These are phyloP conservation scores for Schoenoplectus triqueter DNA, from an alignment of 202 grass and related monocot genomes.

Conservation along the genomic window DNA sequence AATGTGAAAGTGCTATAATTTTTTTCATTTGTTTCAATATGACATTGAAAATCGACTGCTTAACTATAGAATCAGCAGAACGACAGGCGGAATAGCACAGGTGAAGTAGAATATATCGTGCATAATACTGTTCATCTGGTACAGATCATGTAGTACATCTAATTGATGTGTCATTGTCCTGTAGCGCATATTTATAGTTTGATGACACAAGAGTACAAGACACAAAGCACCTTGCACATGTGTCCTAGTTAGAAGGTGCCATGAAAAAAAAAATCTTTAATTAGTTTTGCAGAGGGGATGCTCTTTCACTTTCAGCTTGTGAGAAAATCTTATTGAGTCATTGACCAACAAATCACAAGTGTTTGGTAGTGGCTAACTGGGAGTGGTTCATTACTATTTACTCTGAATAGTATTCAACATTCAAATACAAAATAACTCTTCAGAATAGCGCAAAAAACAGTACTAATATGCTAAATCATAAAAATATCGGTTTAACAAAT, in stretches of 20 bases:
- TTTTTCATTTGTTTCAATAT: neutral
- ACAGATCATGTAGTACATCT: neutral
- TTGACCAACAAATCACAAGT: no score
- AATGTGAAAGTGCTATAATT: no score
- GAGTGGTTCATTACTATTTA: no score
- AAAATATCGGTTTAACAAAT: no score
- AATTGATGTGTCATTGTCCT: conserved; percentile 17
- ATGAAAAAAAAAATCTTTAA: neutral
- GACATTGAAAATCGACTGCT: neutral
- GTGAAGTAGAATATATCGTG: neutral
- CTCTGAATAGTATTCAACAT: no score
- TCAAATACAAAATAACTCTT: no score
- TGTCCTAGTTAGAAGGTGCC: neutral
- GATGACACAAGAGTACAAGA: conserved; percentile 1
- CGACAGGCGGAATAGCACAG: neutral
- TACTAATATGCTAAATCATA: no score
- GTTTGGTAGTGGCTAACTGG: no score
- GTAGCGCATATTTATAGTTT: conserved; percentile 15
- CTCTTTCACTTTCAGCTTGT: no score
- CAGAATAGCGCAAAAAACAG: no score
- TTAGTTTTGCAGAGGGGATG: no score
- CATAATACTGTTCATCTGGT: conserved; percentile 3
- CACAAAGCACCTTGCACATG: conserved; percentile 10
- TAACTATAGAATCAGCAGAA: conserved; percentile 2
- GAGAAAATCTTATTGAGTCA: no score